These are phyloP conservation scores for Penicilliopsis zonata DNA, from an alignment of 495 filamentous ascomycete species.

Conservation along the genomic window DNA sequence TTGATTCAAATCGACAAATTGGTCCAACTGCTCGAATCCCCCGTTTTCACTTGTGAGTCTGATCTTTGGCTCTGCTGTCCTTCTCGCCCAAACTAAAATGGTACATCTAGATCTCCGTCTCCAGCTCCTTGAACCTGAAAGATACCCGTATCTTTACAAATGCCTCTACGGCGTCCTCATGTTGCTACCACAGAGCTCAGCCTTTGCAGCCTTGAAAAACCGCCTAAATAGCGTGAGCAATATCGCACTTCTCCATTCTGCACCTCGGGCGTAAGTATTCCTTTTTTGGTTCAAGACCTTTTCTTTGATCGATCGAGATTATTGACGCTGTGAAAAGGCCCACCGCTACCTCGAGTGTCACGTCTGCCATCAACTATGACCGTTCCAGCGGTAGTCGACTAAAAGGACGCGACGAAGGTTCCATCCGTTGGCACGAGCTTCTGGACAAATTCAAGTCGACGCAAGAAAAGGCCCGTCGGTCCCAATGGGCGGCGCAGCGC, in stretches of 20 bases:
- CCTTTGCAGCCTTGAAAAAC: conserved; percentile 95
- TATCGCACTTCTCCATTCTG: conserved; percentile 87
- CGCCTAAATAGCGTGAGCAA: conserved; percentile 92
- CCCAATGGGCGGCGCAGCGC: conserved; percentile 29
- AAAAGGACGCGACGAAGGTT: conserved; percentile 71
- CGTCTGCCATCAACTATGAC: conserved; percentile 34
- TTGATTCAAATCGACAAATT: conserved; percentile 99
- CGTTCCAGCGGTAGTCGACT: conserved; percentile 56
- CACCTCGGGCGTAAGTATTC: conserved; percentile 71
- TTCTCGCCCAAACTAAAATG: not conserved
- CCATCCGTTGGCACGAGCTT: conserved; percentile 83
- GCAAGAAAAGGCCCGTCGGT: conserved; percentile 63
- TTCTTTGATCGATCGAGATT: too few species aligned
- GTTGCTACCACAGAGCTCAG: conserved; percentile 93
- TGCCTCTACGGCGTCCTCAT: conserved; percentile 96
- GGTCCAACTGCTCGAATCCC: conserved; percentile 92
- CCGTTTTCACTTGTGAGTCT: conserved; percentile 83
- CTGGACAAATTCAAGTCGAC: conserved; percentile 91
- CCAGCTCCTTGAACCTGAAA: conserved; percentile 95
- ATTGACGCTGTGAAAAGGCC: too few species aligned
- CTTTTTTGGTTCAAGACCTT: too few species aligned
- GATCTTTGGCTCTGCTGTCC: not conserved
- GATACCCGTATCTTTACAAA: conserved; percentile 93
- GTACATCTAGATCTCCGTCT: conserved; percentile 67
- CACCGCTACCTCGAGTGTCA: conserved; percentile 7